Percentiles rank a stretch among this genome's conserved stretches.
Conservation (phyloP, 2,329 filamentous ascomycete species). For the Colletotrichum abscissum region DNA sequence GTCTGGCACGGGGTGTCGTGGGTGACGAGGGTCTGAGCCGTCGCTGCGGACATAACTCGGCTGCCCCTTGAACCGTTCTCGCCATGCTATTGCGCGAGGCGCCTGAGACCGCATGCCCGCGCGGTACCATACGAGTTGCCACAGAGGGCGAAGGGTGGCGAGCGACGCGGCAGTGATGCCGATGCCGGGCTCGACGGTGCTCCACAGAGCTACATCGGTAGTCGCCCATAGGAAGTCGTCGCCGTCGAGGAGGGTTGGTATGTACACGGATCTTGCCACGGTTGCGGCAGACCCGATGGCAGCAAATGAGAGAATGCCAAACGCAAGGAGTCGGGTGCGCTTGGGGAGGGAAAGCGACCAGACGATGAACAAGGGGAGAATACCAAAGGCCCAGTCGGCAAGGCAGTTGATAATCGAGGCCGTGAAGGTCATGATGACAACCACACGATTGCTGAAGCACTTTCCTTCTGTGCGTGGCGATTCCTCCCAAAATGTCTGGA, state of each 20-base stretch:
- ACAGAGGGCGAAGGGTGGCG: slow-evolving; percentile 53
- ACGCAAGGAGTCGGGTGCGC: slow-evolving; percentile 50
- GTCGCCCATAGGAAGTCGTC: slow-evolving; percentile 56
- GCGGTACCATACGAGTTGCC: slow-evolving; percentile 26
- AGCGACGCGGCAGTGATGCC: slow-evolving; percentile 52
- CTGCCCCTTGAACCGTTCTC: slow-evolving; percentile 23
- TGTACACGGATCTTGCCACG: slow-evolving; percentile 55
- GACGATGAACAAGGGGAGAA: slow-evolving; percentile 53
- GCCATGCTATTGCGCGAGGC: slow-evolving; percentile 20
- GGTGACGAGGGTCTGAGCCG: slow-evolving; percentile 3
- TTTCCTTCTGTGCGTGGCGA: slow-evolving; percentile 41
- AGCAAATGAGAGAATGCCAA: slow-evolving; percentile 45
- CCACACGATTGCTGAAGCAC: slow-evolving; percentile 44
- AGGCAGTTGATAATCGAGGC: slow-evolving; percentile 52
- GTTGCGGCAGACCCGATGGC: slow-evolving; percentile 50
- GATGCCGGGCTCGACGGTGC: slow-evolving; percentile 55
- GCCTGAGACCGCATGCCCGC: slow-evolving; percentile 10
- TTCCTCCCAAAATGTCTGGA: slow-evolving; percentile 51
- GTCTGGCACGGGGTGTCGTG: not conserved
- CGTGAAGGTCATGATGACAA: slow-evolving; percentile 46
- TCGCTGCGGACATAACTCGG: slow-evolving; percentile 24
- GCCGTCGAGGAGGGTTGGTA: slow-evolving; percentile 48
- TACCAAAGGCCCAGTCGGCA: slow-evolving; percentile 53
- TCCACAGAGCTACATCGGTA: slow-evolving; percentile 57
- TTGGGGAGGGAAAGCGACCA: slow-evolving; percentile 54